Conservation (phyloP, 140 eudicot species). For the Senecio squalidus region DNA sequence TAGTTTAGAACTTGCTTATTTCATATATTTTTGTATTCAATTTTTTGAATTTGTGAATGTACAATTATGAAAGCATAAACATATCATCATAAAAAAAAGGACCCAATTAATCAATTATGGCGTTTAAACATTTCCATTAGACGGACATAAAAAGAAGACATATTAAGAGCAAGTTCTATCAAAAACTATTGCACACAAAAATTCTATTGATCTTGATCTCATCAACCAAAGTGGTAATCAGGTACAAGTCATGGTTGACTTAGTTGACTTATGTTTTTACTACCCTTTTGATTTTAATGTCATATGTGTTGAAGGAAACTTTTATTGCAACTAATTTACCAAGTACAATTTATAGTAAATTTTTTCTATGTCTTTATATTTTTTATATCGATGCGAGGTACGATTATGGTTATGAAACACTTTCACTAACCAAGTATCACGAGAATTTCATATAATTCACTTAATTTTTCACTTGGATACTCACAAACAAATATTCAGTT, state of each 20-base stretch:
- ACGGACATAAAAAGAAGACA: constrained; percentile 62
- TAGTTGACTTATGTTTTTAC: neutral
- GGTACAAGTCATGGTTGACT: constrained; percentile 17
- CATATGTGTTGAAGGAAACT: too few relatives aligned
- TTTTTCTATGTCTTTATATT: too few relatives aligned
- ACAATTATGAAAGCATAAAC: constrained; percentile 37
- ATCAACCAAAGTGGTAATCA: constrained; percentile 60
- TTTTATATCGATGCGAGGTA: too few relatives aligned
- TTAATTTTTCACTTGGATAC: too few relatives aligned
- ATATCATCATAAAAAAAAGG: constrained; percentile 17
- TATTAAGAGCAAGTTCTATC: constrained; percentile 66
- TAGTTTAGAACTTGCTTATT: too few relatives aligned
- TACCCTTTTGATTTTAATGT: constrained; percentile 7
- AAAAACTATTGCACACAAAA: constrained; percentile 39
- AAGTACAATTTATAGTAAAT: too few relatives aligned
- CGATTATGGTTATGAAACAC: too few relatives aligned
- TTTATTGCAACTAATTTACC: too few relatives aligned
- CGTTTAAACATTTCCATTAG: constrained; percentile 68
- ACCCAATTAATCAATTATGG: constrained; percentile 64
- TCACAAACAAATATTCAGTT: too few relatives aligned
- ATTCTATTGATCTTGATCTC: constrained; percentile 53
- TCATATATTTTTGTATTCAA: too few relatives aligned
- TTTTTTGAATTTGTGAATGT: constrained; percentile 7
- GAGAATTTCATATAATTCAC: too few relatives aligned
- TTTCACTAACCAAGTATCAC: too few relatives aligned